Base-by-base conservation (phyloP, 495 filamentous ascomycete species). In the Aspergillus saccharolyticus region DNA sequence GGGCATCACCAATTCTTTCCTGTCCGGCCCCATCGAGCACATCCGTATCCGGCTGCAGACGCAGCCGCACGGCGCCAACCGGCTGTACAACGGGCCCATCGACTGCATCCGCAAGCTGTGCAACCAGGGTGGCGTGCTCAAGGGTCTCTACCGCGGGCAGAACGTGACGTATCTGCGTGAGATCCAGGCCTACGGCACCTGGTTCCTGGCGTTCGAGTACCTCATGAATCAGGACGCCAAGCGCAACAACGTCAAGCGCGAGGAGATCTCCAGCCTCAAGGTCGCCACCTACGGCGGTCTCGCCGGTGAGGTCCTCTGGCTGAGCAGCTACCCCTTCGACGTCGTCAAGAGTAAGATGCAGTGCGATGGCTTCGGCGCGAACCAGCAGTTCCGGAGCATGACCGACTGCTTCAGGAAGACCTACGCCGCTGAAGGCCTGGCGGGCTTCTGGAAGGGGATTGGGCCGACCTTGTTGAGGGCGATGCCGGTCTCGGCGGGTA, bases 271-370 rank as follows among this genome's bases (percentile, higher is more conserved):
- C 12, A 83, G 81, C 57, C 84, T 85, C 69, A 96, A 96, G 74
- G 83, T 98, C 44, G 95, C 94, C 17, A 76, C 89, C 9, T 97
- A 97, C 68, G 94, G 94, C 61, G 94, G 94, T 44, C 69, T 97
- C 53, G 94, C 94, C 1, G 94, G 94, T 58, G 94, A 98, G 80
- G 89, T 85, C 20, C 79, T 98, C 44, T 98, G 94, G 94, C 69
- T 98, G 60, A 80, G 79, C 42, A 94, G 89, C 65, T 98, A 98
- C 71, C 94, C 94, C 20, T 86, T 98, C 55, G 94, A 98, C 73
- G 94, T 97, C 24, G 75, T 98, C 69, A 98, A 98, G 88, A 96
- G 90, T 73, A 97, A 96, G 84, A 96, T 97, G 93, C 94, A 98
- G 82, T 95, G 85, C 59, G 94, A 98, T 77, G 92, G 89, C 19